Percentiles rank a stretch among this genome's conserved stretches.
phyloP scores from a whole-genome alignment of 345 rosid species.

The Laguncularia racemosa region DNA sequence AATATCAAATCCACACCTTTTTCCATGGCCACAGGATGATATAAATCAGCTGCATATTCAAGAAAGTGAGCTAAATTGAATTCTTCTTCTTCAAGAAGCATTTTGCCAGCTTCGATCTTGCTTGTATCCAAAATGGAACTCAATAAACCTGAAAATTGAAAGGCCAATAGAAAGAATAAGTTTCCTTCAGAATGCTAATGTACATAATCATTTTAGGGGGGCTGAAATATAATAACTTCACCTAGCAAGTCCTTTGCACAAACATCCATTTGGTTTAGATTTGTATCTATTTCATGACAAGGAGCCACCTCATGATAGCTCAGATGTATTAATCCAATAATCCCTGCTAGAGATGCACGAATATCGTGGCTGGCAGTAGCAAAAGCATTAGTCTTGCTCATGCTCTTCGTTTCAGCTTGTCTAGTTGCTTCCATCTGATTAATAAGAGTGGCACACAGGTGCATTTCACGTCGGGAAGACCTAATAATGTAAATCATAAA shows the following conservation, averaged over 20 bases:
- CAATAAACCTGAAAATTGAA: constrained; percentile 33
- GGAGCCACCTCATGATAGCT: constrained; percentile 28
- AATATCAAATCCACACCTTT: constrained; percentile 65
- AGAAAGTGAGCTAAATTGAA: constrained; percentile 49
- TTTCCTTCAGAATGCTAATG: not conserved
- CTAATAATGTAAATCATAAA: constrained; percentile 28
- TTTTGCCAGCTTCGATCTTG: constrained; percentile 78
- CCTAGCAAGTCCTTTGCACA: constrained; percentile 56
- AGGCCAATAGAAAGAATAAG: not conserved
- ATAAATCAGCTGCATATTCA: constrained; percentile 54
- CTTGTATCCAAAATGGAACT: constrained; percentile 67
- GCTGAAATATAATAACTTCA: constrained; percentile 10
- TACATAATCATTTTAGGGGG: not conserved
- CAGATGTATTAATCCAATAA: constrained; percentile 47
- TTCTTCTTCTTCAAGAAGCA: constrained; percentile 62
- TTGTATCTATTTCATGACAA: constrained; percentile 33
- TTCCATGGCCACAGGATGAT: constrained; percentile 44
- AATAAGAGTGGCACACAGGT: constrained; percentile 37
- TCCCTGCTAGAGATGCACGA: constrained; percentile 53
- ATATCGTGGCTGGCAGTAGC: constrained; percentile 80
- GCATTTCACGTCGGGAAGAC: constrained; percentile 41
- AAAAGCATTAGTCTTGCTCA: constrained; percentile 64
- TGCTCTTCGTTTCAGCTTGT: constrained; percentile 69
- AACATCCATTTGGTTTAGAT: constrained; percentile 33
- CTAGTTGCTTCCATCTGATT: constrained; percentile 76